phyloP scores from a whole-genome alignment of 371 early-diverging fungal genomes.

The Mucor indicus region DNA sequence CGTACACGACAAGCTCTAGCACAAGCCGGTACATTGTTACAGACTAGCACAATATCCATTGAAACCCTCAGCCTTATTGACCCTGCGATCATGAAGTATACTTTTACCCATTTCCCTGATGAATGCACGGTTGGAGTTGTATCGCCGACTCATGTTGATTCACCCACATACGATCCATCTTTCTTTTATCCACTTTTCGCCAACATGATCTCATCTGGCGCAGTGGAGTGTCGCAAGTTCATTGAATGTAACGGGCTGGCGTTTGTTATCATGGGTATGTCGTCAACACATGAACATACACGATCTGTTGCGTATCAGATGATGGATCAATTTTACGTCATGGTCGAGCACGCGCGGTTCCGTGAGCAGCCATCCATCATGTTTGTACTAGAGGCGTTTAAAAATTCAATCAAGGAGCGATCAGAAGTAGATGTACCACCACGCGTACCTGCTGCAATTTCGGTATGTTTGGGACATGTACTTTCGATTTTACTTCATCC shows the following conservation, averaged over 20 bases:
- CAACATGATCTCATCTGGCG: constrained; percentile 52
- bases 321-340: constrained; percentile 62
- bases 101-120: constrained; percentile 57
- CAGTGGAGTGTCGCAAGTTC: constrained; percentile 56
- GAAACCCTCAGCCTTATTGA: constrained; percentile 69
- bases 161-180: constrained; percentile 56
- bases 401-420: constrained; percentile 63
- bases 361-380: constrained; percentile 66
- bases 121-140: constrained; percentile 13
- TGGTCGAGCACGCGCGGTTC: constrained; percentile 50
- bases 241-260: constrained; percentile 75
- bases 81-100: constrained; percentile 60
- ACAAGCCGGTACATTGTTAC: constrained; percentile 37
- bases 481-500: constrained; percentile 64
- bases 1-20: constrained; percentile 39
- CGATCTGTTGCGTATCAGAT: constrained; percentile 65
- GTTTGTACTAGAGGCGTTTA: constrained; percentile 63
- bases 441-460: constrained; percentile 64
- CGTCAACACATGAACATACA: constrained; percentile 50
- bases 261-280: constrained; percentile 60
- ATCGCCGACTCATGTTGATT: not conserved
- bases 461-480: constrained; percentile 67
- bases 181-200: constrained; percentile 76
- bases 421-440: constrained; percentile 39
- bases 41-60: constrained; percentile 31